Evolutionary conservation across 495 filamentous ascomycete genomes (phyloP).

Genomic region (Xylaria telfairii): DNA sequence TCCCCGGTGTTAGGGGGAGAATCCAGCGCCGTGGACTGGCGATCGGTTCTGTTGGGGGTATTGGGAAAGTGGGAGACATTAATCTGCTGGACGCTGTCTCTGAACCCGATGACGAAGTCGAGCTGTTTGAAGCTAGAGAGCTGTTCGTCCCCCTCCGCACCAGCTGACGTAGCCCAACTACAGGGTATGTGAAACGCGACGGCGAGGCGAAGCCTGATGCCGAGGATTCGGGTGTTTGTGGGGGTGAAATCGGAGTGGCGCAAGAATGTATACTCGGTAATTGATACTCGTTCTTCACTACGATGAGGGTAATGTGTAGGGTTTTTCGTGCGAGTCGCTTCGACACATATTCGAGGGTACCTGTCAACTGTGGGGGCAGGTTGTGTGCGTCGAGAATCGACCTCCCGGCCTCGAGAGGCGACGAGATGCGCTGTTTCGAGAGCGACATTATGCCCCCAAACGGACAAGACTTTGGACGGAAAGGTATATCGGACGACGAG

Average conservation of each 20-base stretch:
- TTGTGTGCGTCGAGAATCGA: constrained; percentile 56
- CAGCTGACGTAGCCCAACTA: constrained; percentile 47
- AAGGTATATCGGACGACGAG: constrained; percentile 3
- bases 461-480: not conserved
- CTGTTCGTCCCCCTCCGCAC: constrained; percentile 43
- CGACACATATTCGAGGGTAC: constrained; percentile 59
- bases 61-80: constrained; percentile 52
- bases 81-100: constrained; percentile 53
- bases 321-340: constrained; percentile 53
- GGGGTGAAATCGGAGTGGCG: constrained; percentile 38
- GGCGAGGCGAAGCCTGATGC: constrained; percentile 32
- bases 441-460: constrained; percentile 38
- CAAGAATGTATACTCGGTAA: constrained; percentile 40
- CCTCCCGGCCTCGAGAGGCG: constrained; percentile 60
- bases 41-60: constrained; percentile 32
- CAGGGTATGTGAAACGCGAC: constrained; percentile 41
- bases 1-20: constrained; percentile 31
- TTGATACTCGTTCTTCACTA: constrained; percentile 57
- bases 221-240: constrained; percentile 30
- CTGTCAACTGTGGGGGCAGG: constrained; percentile 49
- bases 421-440: constrained; percentile 56
- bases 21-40: constrained; percentile 37
- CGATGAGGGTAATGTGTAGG: constrained; percentile 54
- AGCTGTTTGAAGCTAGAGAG: constrained; percentile 26
- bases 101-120: constrained; percentile 35